Evolutionary conservation across 345 rosid species (phyloP), one percentile per base, ranked within the genome.

Genomic region (Gossypium turneri): DNA sequence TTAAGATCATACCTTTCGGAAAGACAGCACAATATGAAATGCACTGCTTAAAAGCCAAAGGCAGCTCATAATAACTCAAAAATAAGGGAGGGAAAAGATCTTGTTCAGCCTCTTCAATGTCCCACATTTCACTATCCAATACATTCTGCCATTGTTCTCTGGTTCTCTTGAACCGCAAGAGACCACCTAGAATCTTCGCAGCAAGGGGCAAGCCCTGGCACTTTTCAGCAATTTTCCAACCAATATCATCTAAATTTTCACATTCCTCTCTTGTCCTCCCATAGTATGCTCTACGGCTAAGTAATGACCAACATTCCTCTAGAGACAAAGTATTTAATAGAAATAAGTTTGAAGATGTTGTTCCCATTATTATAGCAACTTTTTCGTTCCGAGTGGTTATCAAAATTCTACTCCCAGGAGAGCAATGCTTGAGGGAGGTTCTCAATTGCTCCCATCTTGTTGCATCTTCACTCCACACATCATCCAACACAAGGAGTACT

Each of bases 401-500:
- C 52, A 79, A 53, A 12, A 79, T 48, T 22, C 43, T 75, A 41
- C 82, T 79, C 7, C 69, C 78, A 0, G 0, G 12, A 13, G 72
- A 60, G 4, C 53, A 73, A 70, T 2, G 24, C 43, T 25, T 62
- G 10, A 75, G 60, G 7, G 72, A 38, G 15, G 41, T 38, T 27
- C 4, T 19, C 44, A 79, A 13, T 8, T 29, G 48, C 15, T 79
- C 72, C 82, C 78, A 79, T 15, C 53, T 22, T 15, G 51, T 25
- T 29, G 9, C 27, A 19, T 64, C 66, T n/a, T 79, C 65, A 29
- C 22, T 68, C 78, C 82, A 75, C 9, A 79, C 73, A 56, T 75
- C 82, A 63, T 79, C 82, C 57, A 79, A 47, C 25, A 75, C 82
- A 47, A 79, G 67, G 11, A 79, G 68, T 20, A 70, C 20, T 16